Evolutionary conservation across 306 rosid genomes (phyloP).

Genomic region (Begonia loranthoides): DNA sequence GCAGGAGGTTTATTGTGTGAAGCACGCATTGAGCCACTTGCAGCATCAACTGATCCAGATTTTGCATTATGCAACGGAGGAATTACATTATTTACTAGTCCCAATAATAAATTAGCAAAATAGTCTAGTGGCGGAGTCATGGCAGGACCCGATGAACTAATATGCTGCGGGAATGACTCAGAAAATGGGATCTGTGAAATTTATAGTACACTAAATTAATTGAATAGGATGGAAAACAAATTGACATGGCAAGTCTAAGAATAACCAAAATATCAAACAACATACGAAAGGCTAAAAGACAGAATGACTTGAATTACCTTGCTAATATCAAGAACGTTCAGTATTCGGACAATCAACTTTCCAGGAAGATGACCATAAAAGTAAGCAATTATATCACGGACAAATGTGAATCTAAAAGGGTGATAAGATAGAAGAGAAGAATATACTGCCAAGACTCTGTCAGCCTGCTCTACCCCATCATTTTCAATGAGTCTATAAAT

Average conservation of each 20-base stretch:
- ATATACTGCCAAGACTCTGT: constrained; percentile 54
- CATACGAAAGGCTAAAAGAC: constrained; percentile 10
- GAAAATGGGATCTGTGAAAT: constrained; percentile 80
- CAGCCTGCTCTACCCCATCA: constrained; percentile 79
- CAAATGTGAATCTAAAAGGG: constrained; percentile 89
- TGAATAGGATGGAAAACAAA: background rate
- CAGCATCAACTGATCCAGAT: constrained; percentile 50
- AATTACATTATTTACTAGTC: constrained; percentile 89
- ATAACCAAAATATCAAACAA: constrained; percentile 7
- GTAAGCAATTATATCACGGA: constrained; percentile 94
- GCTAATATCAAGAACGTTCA: constrained; percentile 59
- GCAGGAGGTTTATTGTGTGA: constrained; percentile 57
- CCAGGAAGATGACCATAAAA: constrained; percentile 86
- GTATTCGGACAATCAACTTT: constrained; percentile 71
- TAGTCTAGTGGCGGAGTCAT: constrained; percentile 92
- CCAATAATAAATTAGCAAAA: constrained; percentile 77
- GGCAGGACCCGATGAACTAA: constrained; percentile 58
- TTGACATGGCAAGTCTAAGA: constrained; percentile 4
- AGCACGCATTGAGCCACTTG: constrained; percentile 40
- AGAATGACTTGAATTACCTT: constrained; percentile 41
- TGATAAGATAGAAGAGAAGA: constrained; percentile 56
- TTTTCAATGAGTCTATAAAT: constrained; percentile 87
- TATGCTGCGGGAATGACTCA: constrained; percentile 76
- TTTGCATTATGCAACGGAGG: constrained; percentile 80
- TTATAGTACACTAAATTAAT: constrained; percentile 9